Base-by-base conservation (phyloP, 78 protist genomes). In the Dictyostelium citrinum region DNA sequence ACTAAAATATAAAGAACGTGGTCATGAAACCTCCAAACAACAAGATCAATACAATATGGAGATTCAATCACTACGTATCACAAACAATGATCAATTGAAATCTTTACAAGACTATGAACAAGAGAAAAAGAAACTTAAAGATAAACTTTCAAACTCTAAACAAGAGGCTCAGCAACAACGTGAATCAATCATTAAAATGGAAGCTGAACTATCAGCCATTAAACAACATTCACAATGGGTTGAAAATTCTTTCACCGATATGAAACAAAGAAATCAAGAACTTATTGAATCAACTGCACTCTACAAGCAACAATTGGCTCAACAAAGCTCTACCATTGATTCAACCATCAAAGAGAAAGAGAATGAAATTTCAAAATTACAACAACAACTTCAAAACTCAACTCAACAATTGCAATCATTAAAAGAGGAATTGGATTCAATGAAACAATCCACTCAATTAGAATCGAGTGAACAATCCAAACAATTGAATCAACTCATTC, bases 241-340 rank as follows among this genome's bases (percentile, higher is more conserved):
- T 8, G 93, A 88, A 43, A 43, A 37, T n/a, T 67, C 85, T 6
- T 61, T 74, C n/a, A 51, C 46, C 17, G 93, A 88, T 45, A 14
- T 78, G 70, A 88, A 78, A 45, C n/a, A 14, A 9, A 35, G 93
- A 33, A 88, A 88, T 33, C 61, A 60, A 67, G 93, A 88, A n/a
- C 37, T 88, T 1, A n/a, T 24, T 2, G 93, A 88, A 3, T 10
- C 35, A 3, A 37, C 31, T 7, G 24, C 39, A 20, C 61, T 78
- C 33, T 46, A 39, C n/a, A 88, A 78, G n/a, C 29, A 45, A 24
- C 72, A 88, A 35, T 22, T 37, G 35, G 3, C 5, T 5, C 29
- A 17, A 11, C 16, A 20, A 5, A 46, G 31, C 12, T 51, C 35
- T 0, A 58, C 78, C 2, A 39, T 55, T 1, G 91, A 85, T n/a